A percentile compares a stretch with the other conserved stretches of the same genome.
phyloP scores from a whole-genome alignment of 148 eudicot species.

The Chenopodium suecicum region DNA sequence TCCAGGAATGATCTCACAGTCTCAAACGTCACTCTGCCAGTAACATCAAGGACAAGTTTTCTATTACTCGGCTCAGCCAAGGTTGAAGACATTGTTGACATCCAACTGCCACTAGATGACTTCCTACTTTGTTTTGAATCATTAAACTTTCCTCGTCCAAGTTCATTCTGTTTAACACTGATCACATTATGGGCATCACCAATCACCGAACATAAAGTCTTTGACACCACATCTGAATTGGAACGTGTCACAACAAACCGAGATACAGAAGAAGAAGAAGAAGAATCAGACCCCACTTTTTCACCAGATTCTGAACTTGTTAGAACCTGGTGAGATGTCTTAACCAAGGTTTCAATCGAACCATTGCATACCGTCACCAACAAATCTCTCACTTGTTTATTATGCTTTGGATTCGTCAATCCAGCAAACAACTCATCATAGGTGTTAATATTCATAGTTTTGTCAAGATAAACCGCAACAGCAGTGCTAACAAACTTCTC shows the following conservation, averaged over 20 bases:
- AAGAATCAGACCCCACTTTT: constrained; percentile 13
- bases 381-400: constrained; percentile 58
- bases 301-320: constrained; percentile 25
- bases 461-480: constrained; percentile 75
- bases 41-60: constrained; percentile 69
- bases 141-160: neutral
- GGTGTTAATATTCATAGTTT: constrained; percentile 68
- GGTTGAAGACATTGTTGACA: constrained; percentile 55
- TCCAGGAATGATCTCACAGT: constrained; percentile 64
- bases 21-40: constrained; percentile 76
- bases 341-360: constrained; percentile 69
- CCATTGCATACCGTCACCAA: constrained; percentile 64
- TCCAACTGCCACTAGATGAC: constrained; percentile 39
- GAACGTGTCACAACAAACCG: constrained; percentile 37
- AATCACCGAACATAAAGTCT: constrained; percentile 21
- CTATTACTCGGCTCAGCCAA: constrained; percentile 72
- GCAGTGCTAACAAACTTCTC: constrained; percentile 69
- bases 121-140: constrained; percentile 12
- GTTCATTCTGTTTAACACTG: constrained; percentile 18
- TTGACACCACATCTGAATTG: constrained; percentile 29
- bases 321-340: constrained; percentile 66
- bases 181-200: constrained; percentile 23
- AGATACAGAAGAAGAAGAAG: constrained; percentile 38
- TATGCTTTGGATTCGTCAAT: constrained; percentile 81
- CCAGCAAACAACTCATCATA: constrained; percentile 79